Evolutionary conservation across 169 alveolate species (phyloP), one percentile per base, ranked within the genome.

Genomic region (Plasmodium knowlesi): DNA sequence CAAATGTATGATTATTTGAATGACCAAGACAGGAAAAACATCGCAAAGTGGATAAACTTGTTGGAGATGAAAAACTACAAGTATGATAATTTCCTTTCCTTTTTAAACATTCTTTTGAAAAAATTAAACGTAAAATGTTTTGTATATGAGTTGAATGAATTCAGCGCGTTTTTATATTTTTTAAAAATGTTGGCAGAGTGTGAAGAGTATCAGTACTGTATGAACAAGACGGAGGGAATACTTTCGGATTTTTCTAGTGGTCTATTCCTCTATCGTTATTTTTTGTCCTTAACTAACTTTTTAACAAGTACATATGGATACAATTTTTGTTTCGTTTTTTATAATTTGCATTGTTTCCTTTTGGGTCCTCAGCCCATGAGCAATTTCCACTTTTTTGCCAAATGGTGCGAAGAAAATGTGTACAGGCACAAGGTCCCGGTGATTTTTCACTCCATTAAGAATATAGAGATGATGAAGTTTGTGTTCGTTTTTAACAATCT

Each of bases 101-200:
- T 85, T 50, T 50, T 85, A 30, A 53, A 28, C 5, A 73, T 73
- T 16, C 41, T 85, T 25, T 74, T 85, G 78, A 32, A 34, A 5
- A 85, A 53, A 73, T 72, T 85, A 85, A 85, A 85, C 10, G 80
- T 74, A 73, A 85, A 72, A 41, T 41, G 22, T 30, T 85, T 85
- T 16, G 32, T 78, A 28, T n/a, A 28, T 32, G 41, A 73, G 53
- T 50, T 73, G 4, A 85, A 85, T 32, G 80, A 85, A 14, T 73
- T 85, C 22, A 85, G 93, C 78, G 83, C 93, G 1, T 85, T 46
- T 73, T 85, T 85, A 85, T 85, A 85, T 85, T 85, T 85, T 73
- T 46, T 85, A 50, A 85, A 85, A 53, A 46, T 85, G 37, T 22
- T 85, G 16, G 34, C 85, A 14, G 72, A 85, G 22, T 85, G 79